Evolutionary conservation across 371 early-diverging fungal species (phyloP).

Genomic region (Rhizomucor pusillus): DNA sequence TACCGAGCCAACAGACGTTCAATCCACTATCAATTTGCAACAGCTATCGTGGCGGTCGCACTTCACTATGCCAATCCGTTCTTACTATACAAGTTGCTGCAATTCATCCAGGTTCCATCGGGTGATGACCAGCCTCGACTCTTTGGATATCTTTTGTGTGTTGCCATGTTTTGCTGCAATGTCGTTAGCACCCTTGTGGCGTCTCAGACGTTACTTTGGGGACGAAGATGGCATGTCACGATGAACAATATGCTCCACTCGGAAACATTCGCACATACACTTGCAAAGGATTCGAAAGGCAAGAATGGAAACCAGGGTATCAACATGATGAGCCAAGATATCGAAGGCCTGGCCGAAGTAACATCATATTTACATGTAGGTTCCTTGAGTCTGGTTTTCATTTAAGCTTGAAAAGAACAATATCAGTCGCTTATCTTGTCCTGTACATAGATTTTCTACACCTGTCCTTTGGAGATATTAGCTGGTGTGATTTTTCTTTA

Average conservation of each 20-base stretch:
- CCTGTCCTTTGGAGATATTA: constrained; percentile 60
- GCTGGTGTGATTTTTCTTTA: constrained; percentile 64
- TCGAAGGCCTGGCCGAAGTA: constrained; percentile 64
- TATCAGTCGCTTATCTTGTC: constrained; percentile 34
- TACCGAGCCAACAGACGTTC: constrained; percentile 33
- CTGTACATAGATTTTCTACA: constrained; percentile 59
- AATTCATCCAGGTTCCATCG: constrained; percentile 40
- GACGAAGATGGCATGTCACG: constrained; percentile 57
- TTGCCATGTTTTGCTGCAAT: constrained; percentile 53
- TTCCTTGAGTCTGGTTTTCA: neutral
- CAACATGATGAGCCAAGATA: constrained; percentile 82
- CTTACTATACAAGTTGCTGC: constrained; percentile 46
- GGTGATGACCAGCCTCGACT: constrained; percentile 27
- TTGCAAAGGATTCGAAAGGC: constrained; percentile 14
- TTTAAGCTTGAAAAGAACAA: neutral
- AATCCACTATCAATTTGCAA: constrained; percentile 40
- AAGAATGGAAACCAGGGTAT: constrained; percentile 52
- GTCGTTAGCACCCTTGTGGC: constrained; percentile 52
- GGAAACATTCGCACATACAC: constrained; percentile 54
- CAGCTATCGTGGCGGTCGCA: constrained; percentile 48
- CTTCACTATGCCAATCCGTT: constrained; percentile 58
- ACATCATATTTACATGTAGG: constrained; percentile 53
- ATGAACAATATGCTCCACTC: constrained; percentile 56
- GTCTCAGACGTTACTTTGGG: constrained; percentile 60
- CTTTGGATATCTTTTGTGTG: constrained; percentile 47